Evolutionary conservation across 2,329 filamentous ascomycete genomes (phyloP).

Genomic region (Ambrosiella cleistominuta): DNA sequence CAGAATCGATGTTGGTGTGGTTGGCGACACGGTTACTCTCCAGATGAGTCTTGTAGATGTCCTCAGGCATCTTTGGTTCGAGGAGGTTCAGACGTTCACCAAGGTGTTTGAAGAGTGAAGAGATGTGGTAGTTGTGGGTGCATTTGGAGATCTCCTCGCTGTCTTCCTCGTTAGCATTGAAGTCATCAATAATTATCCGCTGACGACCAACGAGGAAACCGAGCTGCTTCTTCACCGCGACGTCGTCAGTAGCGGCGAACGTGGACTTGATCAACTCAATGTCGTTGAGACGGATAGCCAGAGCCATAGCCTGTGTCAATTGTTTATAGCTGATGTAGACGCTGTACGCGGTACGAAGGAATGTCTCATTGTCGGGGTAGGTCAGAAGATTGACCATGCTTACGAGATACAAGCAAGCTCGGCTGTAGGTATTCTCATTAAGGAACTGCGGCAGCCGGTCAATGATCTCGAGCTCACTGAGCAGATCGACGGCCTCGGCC

Average conservation of each 20-base stretch:
- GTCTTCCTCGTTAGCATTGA: constrained; percentile 46
- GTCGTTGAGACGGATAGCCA: constrained; percentile 89
- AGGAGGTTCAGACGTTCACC: constrained; percentile 94
- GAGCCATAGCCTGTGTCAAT: constrained; percentile 77
- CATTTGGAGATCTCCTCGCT: constrained; percentile 64
- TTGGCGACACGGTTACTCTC: constrained; percentile 87
- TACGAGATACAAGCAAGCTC: constrained; percentile 95
- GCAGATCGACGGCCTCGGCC: constrained; percentile 88
- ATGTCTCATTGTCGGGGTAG: constrained; percentile 91
- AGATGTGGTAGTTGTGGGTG: constrained; percentile 69
- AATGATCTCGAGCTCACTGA: constrained; percentile 96
- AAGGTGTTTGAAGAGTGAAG: constrained; percentile 83
- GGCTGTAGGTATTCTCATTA: constrained; percentile 80
- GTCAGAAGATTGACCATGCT: constrained; percentile 97
- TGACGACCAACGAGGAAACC: constrained; percentile 85
- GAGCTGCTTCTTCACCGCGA: constrained; percentile 76
- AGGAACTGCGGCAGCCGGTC: constrained; percentile 76
- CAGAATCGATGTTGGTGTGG: constrained; percentile 87
- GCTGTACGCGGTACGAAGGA: constrained; percentile 78
- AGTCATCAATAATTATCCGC: constrained; percentile 62
- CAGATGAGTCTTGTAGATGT: constrained; percentile 98
- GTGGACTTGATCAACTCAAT: constrained; percentile 63
- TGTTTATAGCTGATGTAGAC: constrained; percentile 92
- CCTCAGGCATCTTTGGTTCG: constrained; percentile 90
- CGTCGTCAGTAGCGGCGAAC: constrained; percentile 64